Percentiles rank a stretch among this genome's conserved stretches.
Evolutionary conservation across 2,329 filamentous ascomycete genomes (phyloP).

Genomic region (Colletotrichum limetticola): DNA sequence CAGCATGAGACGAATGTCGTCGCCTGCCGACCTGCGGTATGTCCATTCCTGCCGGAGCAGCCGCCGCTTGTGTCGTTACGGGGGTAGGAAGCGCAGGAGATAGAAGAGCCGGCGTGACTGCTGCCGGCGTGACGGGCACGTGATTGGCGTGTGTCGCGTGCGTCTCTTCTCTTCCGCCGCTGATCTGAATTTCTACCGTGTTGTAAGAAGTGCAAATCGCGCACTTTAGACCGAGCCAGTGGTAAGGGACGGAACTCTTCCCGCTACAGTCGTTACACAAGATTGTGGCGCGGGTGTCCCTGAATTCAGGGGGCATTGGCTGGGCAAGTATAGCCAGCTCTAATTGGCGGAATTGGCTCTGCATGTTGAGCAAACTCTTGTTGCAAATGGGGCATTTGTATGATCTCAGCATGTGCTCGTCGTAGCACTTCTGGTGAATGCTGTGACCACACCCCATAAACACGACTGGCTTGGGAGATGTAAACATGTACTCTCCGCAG

Average conservation of each 20-base stretch:
- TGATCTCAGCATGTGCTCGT: constrained; percentile 86
- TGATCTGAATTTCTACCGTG: constrained; percentile 72
- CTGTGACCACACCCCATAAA: constrained; percentile 97
- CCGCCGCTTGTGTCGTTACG: not conserved
- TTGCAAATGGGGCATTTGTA: constrained; percentile 98
- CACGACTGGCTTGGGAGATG: constrained; percentile 86
- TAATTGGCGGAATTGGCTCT: constrained; percentile 89
- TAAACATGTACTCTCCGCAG: constrained; percentile 96
- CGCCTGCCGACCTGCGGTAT: constrained; percentile 39
- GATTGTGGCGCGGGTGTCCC: constrained; percentile 82
- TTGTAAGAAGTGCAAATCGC: constrained; percentile 77
- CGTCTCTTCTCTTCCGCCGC: constrained; percentile 50
- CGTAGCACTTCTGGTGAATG: constrained; percentile 91
- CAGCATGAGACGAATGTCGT: constrained; percentile 51
- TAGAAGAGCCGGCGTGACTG: not conserved
- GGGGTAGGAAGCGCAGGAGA: not conserved
- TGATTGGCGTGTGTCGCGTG: not conserved
- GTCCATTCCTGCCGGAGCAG: not conserved
- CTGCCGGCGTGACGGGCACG: not conserved
- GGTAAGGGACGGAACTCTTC: constrained; percentile 86
- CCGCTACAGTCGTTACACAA: constrained; percentile 96
- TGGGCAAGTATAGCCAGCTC: constrained; percentile 88
- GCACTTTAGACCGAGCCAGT: constrained; percentile 96
- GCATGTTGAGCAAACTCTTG: constrained; percentile 98
- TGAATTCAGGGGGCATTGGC: constrained; percentile 90